Base-by-base conservation (phyloP, 108 stramenopile species). In the Pseudonitzschia multistriata region DNA sequence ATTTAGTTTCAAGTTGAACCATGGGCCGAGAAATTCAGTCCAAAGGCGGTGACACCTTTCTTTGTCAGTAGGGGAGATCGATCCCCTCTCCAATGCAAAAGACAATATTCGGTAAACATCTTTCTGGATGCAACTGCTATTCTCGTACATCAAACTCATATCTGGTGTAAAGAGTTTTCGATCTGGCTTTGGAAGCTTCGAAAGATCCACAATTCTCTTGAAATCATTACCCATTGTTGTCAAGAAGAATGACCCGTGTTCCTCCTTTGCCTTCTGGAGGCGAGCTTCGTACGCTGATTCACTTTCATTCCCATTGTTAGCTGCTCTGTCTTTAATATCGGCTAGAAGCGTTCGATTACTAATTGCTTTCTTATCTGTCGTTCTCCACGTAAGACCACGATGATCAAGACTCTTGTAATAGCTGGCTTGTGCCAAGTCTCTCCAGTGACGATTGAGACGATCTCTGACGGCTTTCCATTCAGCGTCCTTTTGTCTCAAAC, bases 401-500 rank as follows among this genome's bases (percentile, higher is more conserved):
- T 93, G 88, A 69, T 95, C 94, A 27, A 95, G 70, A 79, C 90
- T 90, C 68, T 82, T 86, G 79, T 93, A 92, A 71, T 91, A 95
- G 67, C 91, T 92, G 30, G 70, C 52, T 61, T 93, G 87, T 2
- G 91, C 89, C 56, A 95, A 62, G 60, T 95, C 91, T 71, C 91
- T 95, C 94, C 94, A 95, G 35, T 83, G 79, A 33, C 83, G 83
- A 76, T 94, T 96, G 50, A 97, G 76, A 50, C 90, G 80, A 22
- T 85, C 84, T 34, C 94, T 79, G 4, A 88, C 96, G 28, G 74
- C 56, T 30, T 81, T 66, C 90, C 91, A 98, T 77, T 98, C 99
- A 15, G 66, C 40, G 62, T 98, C 94, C 86, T 99, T 99, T 79
- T 99, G 97, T 42, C 90, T 88, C 24, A 99, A 88, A n/a, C 99